A percentile compares a stretch with the other conserved stretches of the same genome.
Evolutionary conservation across 2,329 filamentous ascomycete species (phyloP).

Genomic region (Endocalyx cinctus): DNA sequence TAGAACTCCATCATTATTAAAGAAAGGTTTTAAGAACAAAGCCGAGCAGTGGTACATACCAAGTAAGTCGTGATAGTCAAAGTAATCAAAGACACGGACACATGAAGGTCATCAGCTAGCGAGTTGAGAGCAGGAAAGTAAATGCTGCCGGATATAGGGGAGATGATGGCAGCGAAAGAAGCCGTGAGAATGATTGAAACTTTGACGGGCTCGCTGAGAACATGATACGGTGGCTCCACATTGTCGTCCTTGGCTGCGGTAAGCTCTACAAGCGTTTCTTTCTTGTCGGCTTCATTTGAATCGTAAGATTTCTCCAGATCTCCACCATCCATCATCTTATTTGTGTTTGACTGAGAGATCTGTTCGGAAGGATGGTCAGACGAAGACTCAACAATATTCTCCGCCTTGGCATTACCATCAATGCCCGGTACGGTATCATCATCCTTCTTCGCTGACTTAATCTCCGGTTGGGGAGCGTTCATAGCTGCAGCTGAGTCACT

Average conservation of each 20-base stretch:
- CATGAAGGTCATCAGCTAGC: constrained; percentile 37
- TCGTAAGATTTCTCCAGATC: no score
- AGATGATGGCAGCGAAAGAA: constrained; percentile 1
- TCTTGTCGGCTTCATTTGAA: no score
- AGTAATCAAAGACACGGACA: constrained; percentile 36
- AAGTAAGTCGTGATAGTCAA: constrained; percentile 43
- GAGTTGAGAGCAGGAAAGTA: constrained; percentile 45
- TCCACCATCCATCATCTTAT: no score
- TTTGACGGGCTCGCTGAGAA: not conserved
- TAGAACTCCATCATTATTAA: no score
- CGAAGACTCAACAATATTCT: no score
- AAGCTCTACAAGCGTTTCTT: not conserved
- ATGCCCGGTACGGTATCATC: no score
- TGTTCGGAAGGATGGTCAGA: no score
- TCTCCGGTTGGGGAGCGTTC: no score
- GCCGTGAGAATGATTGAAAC: constrained; percentile 1
- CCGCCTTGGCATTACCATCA: no score
- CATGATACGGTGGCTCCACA: not conserved
- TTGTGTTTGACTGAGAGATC: no score
- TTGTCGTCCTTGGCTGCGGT: not conserved
- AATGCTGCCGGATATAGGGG: constrained; percentile 15
- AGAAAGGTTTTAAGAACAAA: not conserved
- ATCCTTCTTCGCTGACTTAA: no score
- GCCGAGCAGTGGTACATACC: not conserved
- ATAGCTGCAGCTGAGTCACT: no score